Base-by-base conservation (phyloP, 371 early-diverging fungal genomes). In the Syncephalis fuscata region DNA sequence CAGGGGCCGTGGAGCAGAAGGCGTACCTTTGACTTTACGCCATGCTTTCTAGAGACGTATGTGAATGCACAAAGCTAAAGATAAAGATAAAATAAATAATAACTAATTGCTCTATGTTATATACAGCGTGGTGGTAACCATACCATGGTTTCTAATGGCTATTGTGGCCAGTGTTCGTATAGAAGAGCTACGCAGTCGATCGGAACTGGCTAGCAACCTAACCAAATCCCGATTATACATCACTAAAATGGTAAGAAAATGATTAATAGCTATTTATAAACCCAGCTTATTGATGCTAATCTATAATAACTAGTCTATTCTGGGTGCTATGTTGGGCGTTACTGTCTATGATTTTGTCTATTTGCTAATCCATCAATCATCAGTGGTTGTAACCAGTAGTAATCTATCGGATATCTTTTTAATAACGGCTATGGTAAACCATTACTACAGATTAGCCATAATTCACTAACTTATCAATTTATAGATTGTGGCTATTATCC, bases 21-120 rank as follows among this genome's bases (percentile, higher is more conserved):
- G 11, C 67, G 79, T 22, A 50, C 66, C 7, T 67, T 79, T 9
- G 83, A 85, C 59, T 77, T 82, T 36, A 76, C 81, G 10, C 74
- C 76, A 20, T 85, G 86, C 57, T 85, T 79, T 50, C 81, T 82
- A 55, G 73, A 81, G 54, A 66, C 67, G 68, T 74, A 67, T 5
- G 46, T 74, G 17, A 57, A 62, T 32, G 48, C 51, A 53, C n/a
- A 66, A 57, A 37, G 61, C 60, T 52, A 60, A 59, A 42, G 53
- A 52, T 11, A 25, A 10, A 49, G 60, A 1, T 52, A 71, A 42
- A 39, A 55, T 36, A 58, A 62, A 45, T 32, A 63, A 67, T 57
- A 60, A 71, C 26, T 46, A 55, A 21, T 60, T 65, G 22, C 63
- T 68, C 65, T 65, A 68, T 1, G 75, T 76, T 46, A 62, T 60